phyloP scores from a whole-genome alignment of 805 yeast genomes.

The Candida succiphila region DNA sequence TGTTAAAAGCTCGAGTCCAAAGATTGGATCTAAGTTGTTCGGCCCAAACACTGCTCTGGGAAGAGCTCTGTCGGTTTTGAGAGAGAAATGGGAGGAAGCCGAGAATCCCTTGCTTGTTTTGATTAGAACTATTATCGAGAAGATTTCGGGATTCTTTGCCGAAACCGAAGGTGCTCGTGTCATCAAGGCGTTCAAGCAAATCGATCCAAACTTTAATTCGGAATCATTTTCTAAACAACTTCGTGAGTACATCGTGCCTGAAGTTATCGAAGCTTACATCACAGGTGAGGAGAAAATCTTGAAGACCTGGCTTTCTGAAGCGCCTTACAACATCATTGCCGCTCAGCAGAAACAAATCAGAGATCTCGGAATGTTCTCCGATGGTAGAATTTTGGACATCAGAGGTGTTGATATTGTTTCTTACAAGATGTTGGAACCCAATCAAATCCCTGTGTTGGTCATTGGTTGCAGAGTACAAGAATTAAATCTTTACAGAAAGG shows the following conservation, averaged over 20 bases:
- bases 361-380: slow-evolving; percentile 86
- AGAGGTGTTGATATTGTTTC: slow-evolving; percentile 90
- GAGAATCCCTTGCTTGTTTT: slow-evolving; percentile 84
- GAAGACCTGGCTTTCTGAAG: slow-evolving; percentile 91
- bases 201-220: slow-evolving; percentile 82
- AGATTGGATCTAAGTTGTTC: slow-evolving; percentile 54
- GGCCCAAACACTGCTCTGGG: slow-evolving; percentile 65
- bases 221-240: slow-evolving; percentile 74
- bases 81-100: slow-evolving; percentile 80
- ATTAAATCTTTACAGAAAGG: slow-evolving; percentile 77
- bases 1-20: slow-evolving; percentile 55
- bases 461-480: slow-evolving; percentile 97
- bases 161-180: slow-evolving; percentile 96
- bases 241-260: slow-evolving; percentile 91
- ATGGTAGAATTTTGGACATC: slow-evolving; percentile 84
- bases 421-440: slow-evolving; percentile 81
- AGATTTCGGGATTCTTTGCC: slow-evolving; percentile 80
- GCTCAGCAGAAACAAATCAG: slow-evolving; percentile 88
- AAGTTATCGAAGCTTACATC: slow-evolving; percentile 88
- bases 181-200: slow-evolving; percentile 69
- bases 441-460: slow-evolving; percentile 85
- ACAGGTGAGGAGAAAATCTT: slow-evolving; percentile 79
- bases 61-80: slow-evolving; percentile 46
- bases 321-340: slow-evolving; percentile 90
- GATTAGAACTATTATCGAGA: slow-evolving; percentile 70